Conservation (phyloP, 2,329 filamentous ascomycete species). For the Stagonosporopsis chrysanthemi region DNA sequence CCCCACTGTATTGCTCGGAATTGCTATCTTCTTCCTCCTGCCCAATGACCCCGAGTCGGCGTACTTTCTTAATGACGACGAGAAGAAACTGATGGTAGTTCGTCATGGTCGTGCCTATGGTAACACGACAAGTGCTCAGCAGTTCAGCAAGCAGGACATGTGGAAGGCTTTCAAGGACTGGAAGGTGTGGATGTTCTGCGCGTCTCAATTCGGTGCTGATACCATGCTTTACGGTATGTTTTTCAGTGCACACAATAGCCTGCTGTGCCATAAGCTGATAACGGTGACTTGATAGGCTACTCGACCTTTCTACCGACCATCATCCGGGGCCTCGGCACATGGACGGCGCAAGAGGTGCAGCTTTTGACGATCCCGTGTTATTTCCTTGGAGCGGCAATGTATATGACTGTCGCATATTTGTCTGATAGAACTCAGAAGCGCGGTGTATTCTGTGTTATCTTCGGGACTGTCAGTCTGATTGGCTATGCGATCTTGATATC, state of each 20-base stretch:
- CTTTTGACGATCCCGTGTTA: constrained; percentile 82
- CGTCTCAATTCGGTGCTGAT: constrained; percentile 75
- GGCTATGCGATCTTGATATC: too few species aligned
- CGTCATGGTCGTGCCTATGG: constrained; percentile 59
- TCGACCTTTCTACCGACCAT: constrained; percentile 82
- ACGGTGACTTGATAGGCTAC: constrained; percentile 58
- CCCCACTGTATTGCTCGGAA: constrained; percentile 61
- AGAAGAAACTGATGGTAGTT: constrained; percentile 64
- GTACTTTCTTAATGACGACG: constrained; percentile 60
- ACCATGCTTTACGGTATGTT: constrained; percentile 71
- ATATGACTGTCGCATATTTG: constrained; percentile 70
- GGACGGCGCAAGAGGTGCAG: constrained; percentile 71
- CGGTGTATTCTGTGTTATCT: too few species aligned
- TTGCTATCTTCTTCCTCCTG: constrained; percentile 64
- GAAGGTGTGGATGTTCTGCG: constrained; percentile 75
- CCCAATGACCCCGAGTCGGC: constrained; percentile 60
- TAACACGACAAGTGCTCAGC: constrained; percentile 56
- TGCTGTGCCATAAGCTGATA: too few species aligned
- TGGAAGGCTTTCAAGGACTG: constrained; percentile 73
- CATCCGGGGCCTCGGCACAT: constrained; percentile 69
- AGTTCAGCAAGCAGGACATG: constrained; percentile 69
- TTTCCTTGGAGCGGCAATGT: constrained; percentile 72
- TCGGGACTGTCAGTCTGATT: too few species aligned
- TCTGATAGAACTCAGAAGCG: constrained; percentile 68
- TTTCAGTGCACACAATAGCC: neutral